Evolutionary conservation across 441 rosid species (phyloP), one percentile per base, ranked within the genome.

Genomic region (Corymbia calophylla): DNA sequence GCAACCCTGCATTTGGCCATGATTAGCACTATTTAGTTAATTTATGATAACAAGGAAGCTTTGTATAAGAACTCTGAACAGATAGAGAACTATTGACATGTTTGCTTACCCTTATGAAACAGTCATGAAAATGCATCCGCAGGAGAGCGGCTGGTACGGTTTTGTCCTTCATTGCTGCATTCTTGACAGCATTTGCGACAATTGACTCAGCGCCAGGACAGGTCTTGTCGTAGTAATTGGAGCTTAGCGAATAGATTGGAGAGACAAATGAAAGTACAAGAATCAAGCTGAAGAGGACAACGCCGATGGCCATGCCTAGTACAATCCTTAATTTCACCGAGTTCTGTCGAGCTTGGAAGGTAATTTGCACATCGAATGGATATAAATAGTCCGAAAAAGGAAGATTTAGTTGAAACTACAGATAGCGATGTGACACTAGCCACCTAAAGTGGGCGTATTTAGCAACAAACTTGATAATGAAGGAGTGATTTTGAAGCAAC

Each of bases 61-160:
- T 23, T 39, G 84, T 23, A 15, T 39, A 44, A 23, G 84, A 77
- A 77, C 51, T 44, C 51, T 25, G 51, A 44, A 77, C 84, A 39
- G 84, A 77, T 2, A 12, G n/a, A 39, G 27, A 35, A 23, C 84
- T 14, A 44, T 77, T 8, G 84, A 23, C 64, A n/a, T 7, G 64
- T 86, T n/a, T 87, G 48, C 18, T 55, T 93, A 94, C 97, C 92
- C 95, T 92, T 23, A 94, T 89, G 82, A 94, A 95, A 60, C 95
- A 94, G 87, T 95, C 97, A 27, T 95, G 96, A 87, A 95, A 94
- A 49, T 94, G 95, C 97, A 95, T 95, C 90, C 95, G 92, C 48
- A 95, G 95, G 47, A 95, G 89, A 12, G 95, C 93, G n/a, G 95
- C 96, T 9, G 95, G 95, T 86, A 95, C 94, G 15, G 94, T 93